These are phyloP conservation scores for Allodekkera sacchari DNA, from an alignment of 805 yeast species.

Conservation along the genomic window DNA sequence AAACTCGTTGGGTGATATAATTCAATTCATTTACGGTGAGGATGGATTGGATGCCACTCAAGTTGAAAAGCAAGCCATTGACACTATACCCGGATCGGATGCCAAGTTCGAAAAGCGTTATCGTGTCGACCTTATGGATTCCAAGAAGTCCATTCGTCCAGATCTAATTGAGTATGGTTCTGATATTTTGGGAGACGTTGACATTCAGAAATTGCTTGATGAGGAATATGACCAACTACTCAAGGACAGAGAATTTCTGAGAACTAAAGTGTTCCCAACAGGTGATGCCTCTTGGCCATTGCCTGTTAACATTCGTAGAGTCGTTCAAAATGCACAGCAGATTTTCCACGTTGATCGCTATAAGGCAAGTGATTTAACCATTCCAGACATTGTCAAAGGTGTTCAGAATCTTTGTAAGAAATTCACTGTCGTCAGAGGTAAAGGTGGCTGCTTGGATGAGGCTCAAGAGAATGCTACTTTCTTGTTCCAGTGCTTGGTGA, in stretches of 20 bases:
- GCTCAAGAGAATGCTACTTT: constrained; percentile 91
- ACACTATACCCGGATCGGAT: constrained; percentile 91
- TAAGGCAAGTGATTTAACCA: constrained; percentile 82
- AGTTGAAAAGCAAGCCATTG: constrained; percentile 93
- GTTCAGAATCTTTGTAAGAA: constrained; percentile 63
- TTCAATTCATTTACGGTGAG: constrained; percentile 96
- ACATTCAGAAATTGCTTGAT: constrained; percentile 73
- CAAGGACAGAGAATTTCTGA: constrained; percentile 69
- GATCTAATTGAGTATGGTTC: constrained; percentile 79
- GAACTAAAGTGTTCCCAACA: constrained; percentile 74
- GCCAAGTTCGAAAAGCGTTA: constrained; percentile 74
- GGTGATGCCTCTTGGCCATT: constrained; percentile 98
- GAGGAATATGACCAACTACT: constrained; percentile 73
- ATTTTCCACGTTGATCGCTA: constrained; percentile 89
- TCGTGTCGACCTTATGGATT: constrained; percentile 77
- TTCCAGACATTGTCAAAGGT: constrained; percentile 68
- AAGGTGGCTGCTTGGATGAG: constrained; percentile 59
- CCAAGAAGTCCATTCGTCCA: constrained; percentile 56
- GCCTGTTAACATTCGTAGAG: constrained; percentile 95
- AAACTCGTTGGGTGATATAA: constrained; percentile 92
- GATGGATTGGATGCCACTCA: constrained; percentile 98
- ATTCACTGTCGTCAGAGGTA: constrained; percentile 76
- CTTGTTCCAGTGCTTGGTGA: constrained; percentile 81
- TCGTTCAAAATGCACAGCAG: constrained; percentile 94
- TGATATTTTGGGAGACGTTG: constrained; percentile 84